Base-by-base conservation (phyloP, 768 basidiomycete species). In the Rhodotorula graminis region DNA sequence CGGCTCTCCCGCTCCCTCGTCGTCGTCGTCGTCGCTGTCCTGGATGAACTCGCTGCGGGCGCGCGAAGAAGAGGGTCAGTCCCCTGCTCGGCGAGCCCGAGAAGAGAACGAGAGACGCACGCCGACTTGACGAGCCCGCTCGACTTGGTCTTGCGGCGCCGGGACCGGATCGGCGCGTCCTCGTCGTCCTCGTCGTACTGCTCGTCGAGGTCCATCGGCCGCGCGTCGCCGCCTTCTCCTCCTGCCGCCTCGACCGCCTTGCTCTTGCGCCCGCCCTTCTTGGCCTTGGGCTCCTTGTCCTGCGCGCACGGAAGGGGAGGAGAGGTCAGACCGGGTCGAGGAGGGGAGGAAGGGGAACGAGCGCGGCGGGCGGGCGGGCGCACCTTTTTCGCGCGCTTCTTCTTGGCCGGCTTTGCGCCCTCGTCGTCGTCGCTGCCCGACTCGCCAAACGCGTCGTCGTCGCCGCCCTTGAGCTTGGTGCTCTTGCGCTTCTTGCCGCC, bases 191-290 rank as follows among this genome's bases (percentile, higher is more conserved):
- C 68, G 61, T 70, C 73, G 53, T 67, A 47, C 27, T 72, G 47
- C 57, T 72, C 71, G 62, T 72, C 71, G 57, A 68, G 63, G 40
- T 68, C 71, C 71, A 72, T 72, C 14, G 44, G 11, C 31, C 62
- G 55, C 4, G 29, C 29, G 25, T 55, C 63, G 27, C 62, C 65
- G 40, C 25, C 70, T 1, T 52, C 58, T 1, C 6, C 46, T 2
- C 31, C 60, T 21, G 53, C 40, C 65, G 78, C 86, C 87, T 59
- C 80, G 81, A 73, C 88, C 87, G 16, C 86, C 86, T 64, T 85
- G 85, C 29, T 80, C 81, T 63, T 83, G 85, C 84, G 84, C 77
- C 60, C 33, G 50, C 60, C 50, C 63, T 70, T 61, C 56, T 64
- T 67, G 19, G 25, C n/a, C 64, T 49, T 49, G 37, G 53, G 31